Evolutionary conservation across 495 filamentous ascomycete species (phyloP), one percentile per base, ranked within the genome.

Genomic region (Podospora australis): DNA sequence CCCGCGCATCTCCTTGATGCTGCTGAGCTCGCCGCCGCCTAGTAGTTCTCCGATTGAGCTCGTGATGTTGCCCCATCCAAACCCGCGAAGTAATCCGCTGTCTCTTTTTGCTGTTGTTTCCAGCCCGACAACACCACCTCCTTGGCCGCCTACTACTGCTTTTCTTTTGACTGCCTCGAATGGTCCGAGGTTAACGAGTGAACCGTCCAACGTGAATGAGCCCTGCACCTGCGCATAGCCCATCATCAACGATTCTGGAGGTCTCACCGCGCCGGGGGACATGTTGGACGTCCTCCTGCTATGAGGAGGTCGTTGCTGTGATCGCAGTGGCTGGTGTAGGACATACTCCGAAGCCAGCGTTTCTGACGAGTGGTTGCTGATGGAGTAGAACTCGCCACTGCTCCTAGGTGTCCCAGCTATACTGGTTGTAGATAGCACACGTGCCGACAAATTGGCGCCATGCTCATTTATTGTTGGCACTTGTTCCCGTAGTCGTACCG

Each of bases 131-230:
- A 92, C 87, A 23, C 88, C 87, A 28, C 87, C 85, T 30, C 86
- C 88, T 51, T 94, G 87, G 2, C 85, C 86, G 32, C 91, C 88
- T 20, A 96, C 77, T 13, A 95, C 87, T 24, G 87, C 94, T 64
- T 94, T 96, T 34, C 91, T 73, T 63, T 97, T 98, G 22, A 96
- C 88, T 47, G 94, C 88, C 60, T 98, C 94, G 55, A 98, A 98
- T 3, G 82, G 87, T 2, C 80, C 83, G 29, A 92, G 82, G 53
- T 95, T 89, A 45, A 97, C 78, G 26, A 98, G 70, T 5, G 94
- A 95, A 0, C 90, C 89, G 63, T 98, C 92, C 6, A 97, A 67
- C 0, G 83, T 88, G 53, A 97, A 98, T 0, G 87, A 86, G 14
- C 94, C 92, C 57, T 84, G 83, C n/a, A 96, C 78, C 62, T 98